Conservation (phyloP, 2,329 filamentous ascomycete genomes). For the Xenoacremonium recifei region DNA sequence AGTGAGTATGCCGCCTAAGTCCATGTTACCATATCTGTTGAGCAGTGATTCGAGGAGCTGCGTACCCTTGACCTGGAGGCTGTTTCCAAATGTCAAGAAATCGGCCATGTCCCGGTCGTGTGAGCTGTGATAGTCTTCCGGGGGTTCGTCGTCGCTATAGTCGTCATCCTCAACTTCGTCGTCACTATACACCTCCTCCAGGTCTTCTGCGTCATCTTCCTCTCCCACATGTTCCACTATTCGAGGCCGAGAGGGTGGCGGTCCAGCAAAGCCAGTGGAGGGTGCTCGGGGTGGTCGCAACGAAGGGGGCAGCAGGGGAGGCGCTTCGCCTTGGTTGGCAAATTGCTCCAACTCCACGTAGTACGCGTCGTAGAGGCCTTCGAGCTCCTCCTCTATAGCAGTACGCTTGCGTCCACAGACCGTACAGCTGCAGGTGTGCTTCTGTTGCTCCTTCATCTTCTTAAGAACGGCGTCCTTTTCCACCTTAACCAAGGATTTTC, state of each 20-base stretch:
- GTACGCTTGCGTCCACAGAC: slow-evolving; percentile 95
- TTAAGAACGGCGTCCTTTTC: slow-evolving; percentile 97
- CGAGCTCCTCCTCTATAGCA: slow-evolving; percentile 96
- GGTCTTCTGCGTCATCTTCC: slow-evolving; percentile 55
- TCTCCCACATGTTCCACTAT: slow-evolving; percentile 66
- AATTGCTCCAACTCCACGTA: slow-evolving; percentile 98
- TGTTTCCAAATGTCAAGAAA: slow-evolving; percentile 97
- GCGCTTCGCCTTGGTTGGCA: slow-evolving; percentile 75
- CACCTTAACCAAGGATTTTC: slow-evolving; percentile 93
- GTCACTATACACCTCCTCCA: slow-evolving; percentile 49
- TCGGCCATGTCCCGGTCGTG: slow-evolving; percentile 70
- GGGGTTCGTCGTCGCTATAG: slow-evolving; percentile 64
- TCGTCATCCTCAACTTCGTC: slow-evolving; percentile 59
- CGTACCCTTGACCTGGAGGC: slow-evolving; percentile 86
- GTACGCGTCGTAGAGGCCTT: slow-evolving; percentile 97
- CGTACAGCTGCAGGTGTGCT: slow-evolving; percentile 97
- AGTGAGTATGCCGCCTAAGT: slow-evolving; percentile 90
- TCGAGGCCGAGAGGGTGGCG: slow-evolving; percentile 72
- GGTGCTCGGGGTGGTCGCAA: slow-evolving; percentile 57
- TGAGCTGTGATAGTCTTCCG: slow-evolving; percentile 65
- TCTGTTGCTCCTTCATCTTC: slow-evolving; percentile 99
- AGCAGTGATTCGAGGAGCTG: slow-evolving; percentile 44
- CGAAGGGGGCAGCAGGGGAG: slow-evolving; percentile 48
- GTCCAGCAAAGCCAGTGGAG: slow-evolving; percentile 58
- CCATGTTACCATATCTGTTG: slow-evolving; percentile 46